Percentiles rank a stretch among this genome's conserved stretches.
These are phyloP conservation scores for Aspergillus novoparasiticus DNA, from an alignment of 2,329 filamentous ascomycete species.

Conservation along the genomic window DNA sequence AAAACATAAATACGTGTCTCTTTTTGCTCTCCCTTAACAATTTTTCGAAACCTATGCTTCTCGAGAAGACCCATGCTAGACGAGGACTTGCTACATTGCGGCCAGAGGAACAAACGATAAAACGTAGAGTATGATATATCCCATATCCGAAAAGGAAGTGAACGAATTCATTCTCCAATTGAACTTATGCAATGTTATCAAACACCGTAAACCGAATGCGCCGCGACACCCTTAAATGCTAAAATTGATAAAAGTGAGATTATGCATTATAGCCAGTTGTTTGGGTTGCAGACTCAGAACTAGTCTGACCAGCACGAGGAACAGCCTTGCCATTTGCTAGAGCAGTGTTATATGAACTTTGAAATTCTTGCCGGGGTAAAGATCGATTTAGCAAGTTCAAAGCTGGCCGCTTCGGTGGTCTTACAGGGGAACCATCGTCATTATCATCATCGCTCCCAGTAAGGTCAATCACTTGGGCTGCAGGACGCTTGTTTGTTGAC, in stretches of 20 bases:
- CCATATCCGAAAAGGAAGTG: neutral
- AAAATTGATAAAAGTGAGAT: conserved; percentile 11
- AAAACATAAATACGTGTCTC: neutral
- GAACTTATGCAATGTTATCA: conserved; percentile 7
- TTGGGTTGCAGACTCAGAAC: conserved; percentile 16
- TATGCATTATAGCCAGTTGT: conserved; percentile 19
- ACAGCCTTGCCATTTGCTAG: conserved; percentile 24
- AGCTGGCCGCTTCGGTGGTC: conserved; percentile 38
- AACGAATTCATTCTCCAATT: conserved; percentile 5
- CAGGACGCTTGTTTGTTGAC: conserved; percentile 50
- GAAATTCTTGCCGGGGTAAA: conserved; percentile 24
- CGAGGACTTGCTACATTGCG: neutral
- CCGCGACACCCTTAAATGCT: conserved; percentile 24
- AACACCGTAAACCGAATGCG: conserved; percentile 15
- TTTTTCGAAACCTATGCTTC: neutral
- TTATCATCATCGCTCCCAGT: conserved; percentile 54
- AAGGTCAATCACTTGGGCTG: conserved; percentile 56
- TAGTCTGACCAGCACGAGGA: conserved; percentile 20
- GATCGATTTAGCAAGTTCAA: conserved; percentile 25
- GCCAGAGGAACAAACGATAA: neutral
- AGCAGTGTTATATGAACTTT: conserved; percentile 24
- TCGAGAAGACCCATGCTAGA: neutral
- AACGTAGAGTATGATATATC: neutral
- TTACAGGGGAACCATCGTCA: conserved; percentile 48
- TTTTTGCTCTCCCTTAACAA: neutral